These are phyloP conservation scores for Zoysia japonica DNA, from an alignment of 176 grass and related monocot genomes.

Conservation along the genomic window DNA sequence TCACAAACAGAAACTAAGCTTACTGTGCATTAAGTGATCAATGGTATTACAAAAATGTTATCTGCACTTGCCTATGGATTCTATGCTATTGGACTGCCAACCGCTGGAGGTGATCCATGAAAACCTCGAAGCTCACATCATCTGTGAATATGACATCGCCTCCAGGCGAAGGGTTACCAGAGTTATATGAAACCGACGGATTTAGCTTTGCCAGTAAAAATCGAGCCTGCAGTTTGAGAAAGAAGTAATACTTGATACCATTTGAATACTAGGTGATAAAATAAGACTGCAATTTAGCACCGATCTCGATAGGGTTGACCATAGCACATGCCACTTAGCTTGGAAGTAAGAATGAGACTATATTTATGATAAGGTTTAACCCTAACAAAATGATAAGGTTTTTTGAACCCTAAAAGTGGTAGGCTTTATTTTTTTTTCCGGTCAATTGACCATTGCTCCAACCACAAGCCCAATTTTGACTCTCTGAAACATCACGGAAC, in stretches of 20 bases:
- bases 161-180: conserved; percentile 52
- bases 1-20: not conserved
- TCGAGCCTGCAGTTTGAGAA: conserved; percentile 59
- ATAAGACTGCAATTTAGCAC: not conserved
- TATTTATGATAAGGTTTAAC: not conserved
- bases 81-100: conserved; percentile 65
- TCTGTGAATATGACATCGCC: conserved; percentile 88
- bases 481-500: no score
- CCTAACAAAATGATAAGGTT: not conserved
- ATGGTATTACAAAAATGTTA: conserved; percentile 37
- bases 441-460: not conserved
- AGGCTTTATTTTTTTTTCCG: not conserved
- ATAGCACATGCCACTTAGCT: not conserved
- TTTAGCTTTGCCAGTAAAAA: conserved; percentile 91
- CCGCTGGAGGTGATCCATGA: conserved; percentile 89
- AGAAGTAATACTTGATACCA: conserved; percentile 6
- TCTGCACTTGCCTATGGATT: not conserved
- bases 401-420: not conserved
- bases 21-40: conserved; percentile 35
- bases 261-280: not conserved
- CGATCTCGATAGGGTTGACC: not conserved
- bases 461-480: not conserved
- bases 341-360: not conserved
- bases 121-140: conserved; percentile 84
- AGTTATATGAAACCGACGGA: conserved; percentile 85